phyloP scores from a whole-genome alignment of 768 basidiomycete species.

The Rhizopogon rudus region DNA sequence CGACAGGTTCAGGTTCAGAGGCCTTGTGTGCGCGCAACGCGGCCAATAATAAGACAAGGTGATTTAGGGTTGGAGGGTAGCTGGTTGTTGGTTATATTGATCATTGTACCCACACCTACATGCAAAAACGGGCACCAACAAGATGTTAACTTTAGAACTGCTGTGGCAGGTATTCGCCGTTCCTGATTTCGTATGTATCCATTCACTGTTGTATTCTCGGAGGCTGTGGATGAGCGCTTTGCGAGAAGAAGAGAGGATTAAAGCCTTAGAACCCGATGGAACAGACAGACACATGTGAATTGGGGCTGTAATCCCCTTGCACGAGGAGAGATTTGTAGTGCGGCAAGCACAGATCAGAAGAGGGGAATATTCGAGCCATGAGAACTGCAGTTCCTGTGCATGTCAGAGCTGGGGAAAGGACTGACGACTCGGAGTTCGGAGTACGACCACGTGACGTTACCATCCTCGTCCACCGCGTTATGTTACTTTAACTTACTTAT shows the following conservation, averaged over 20 bases:
- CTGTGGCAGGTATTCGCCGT: conserved; percentile 31
- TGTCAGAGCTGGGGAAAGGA: neutral
- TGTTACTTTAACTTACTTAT: too few relatives aligned
- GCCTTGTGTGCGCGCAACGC: conserved; percentile 33
- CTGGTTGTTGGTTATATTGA: conserved; percentile 32
- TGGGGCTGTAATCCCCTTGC: conserved; percentile 58
- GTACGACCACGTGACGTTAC: conserved; percentile 12
- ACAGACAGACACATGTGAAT: conserved; percentile 59
- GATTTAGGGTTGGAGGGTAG: conserved; percentile 52
- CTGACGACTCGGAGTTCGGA: neutral
- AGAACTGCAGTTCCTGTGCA: neutral
- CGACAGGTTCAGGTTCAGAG: conserved; percentile 16
- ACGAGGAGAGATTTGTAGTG: conserved; percentile 57
- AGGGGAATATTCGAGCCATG: conserved; percentile 31
- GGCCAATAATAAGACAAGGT: conserved; percentile 49
- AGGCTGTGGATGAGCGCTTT: too few relatives aligned
- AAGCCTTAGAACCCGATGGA: conserved; percentile 26
- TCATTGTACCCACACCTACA: neutral
- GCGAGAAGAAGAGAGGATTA: conserved; percentile 55
- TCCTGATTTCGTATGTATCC: conserved; percentile 29
- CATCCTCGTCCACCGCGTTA: neutral
- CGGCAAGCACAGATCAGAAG: conserved; percentile 43
- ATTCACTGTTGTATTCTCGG: conserved; percentile 51
- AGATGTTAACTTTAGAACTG: conserved; percentile 43
- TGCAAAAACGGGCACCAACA: conserved; percentile 39